phyloP scores from a whole-genome alignment of 306 rosid genomes.

The Ormosia emarginata region DNA sequence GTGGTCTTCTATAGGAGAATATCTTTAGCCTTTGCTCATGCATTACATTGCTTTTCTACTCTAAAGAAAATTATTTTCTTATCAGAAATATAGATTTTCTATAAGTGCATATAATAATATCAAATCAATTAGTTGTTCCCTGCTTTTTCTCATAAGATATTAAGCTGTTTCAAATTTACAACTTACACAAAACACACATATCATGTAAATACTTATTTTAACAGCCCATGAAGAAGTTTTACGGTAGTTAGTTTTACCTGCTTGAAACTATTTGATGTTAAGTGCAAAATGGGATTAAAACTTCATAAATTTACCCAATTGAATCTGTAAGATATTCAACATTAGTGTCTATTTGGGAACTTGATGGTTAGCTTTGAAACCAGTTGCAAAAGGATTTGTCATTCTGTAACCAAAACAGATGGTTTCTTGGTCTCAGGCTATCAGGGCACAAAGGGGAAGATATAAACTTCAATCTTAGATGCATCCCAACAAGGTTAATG shows the following conservation, averaged over 20 bases:
- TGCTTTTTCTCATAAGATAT: not conserved
- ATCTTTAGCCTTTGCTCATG: not conserved
- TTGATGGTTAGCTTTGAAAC: not conserved
- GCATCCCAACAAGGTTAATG: not conserved
- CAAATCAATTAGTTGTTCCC: not conserved
- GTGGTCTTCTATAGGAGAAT: not conserved
- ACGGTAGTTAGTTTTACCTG: not conserved
- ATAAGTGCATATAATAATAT: not conserved
- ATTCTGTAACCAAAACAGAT: not conserved
- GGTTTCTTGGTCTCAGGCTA: not conserved
- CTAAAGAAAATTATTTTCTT: not conserved
- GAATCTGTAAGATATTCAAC: not conserved
- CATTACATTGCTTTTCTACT: not conserved
- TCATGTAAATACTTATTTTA: not conserved
- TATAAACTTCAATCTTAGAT: not conserved
- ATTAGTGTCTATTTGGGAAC: not conserved
- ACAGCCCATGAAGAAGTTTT: not conserved
- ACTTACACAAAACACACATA: not conserved
- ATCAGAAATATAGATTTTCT: not conserved
- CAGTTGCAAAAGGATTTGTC: too few relatives aligned
- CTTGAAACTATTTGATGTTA: too few relatives aligned
- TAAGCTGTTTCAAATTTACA: not conserved
- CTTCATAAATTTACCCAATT: not conserved
- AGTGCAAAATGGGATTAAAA: not conserved
- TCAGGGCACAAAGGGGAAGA: too few relatives aligned